Conservation (phyloP, 805 yeast genomes). For the Ogataea henricii region DNA sequence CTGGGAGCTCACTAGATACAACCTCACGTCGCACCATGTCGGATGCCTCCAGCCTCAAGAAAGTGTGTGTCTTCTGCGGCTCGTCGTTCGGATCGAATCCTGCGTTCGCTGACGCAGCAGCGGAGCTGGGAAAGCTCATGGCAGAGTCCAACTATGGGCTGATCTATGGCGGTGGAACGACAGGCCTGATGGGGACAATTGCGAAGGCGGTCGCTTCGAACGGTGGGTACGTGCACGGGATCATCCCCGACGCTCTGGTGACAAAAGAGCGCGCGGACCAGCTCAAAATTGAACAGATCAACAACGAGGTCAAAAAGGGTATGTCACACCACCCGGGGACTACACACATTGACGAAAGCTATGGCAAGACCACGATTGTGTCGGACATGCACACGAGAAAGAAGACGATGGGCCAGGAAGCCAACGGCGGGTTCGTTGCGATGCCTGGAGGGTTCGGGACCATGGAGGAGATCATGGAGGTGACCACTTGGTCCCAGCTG, state of each 20-base stretch:
- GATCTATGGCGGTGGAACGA: constrained; percentile 90
- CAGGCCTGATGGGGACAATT: constrained; percentile 79
- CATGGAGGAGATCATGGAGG: constrained; percentile 84
- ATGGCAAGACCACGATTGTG: constrained; percentile 82
- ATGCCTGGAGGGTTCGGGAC: constrained; percentile 93
- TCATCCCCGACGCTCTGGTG: constrained; percentile 83
- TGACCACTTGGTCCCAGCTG: constrained; percentile 86
- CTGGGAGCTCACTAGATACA: no score
- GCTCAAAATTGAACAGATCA: constrained; percentile 39
- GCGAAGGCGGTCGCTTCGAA: constrained; percentile 61
- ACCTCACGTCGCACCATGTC: no score
- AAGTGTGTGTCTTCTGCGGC: constrained; percentile 85
- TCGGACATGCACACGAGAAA: constrained; percentile 89
- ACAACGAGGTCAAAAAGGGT: constrained; percentile 47
- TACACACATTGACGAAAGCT: constrained; percentile 55
- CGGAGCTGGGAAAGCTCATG: constrained; percentile 58
- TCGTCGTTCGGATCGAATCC: constrained; percentile 68
- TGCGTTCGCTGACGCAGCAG: constrained; percentile 52
- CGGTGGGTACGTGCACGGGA: constrained; percentile 76
- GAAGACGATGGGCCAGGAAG: constrained; percentile 78
- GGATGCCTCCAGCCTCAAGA: constrained; percentile 24
- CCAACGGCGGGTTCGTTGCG: constrained; percentile 78
- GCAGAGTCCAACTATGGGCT: constrained; percentile 67
- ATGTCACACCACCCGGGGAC: constrained; percentile 64
- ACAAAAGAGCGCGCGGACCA: constrained; percentile 59